These are phyloP conservation scores for Saturnispora bothae DNA, from an alignment of 805 yeast genomes.

Conservation along the genomic window DNA sequence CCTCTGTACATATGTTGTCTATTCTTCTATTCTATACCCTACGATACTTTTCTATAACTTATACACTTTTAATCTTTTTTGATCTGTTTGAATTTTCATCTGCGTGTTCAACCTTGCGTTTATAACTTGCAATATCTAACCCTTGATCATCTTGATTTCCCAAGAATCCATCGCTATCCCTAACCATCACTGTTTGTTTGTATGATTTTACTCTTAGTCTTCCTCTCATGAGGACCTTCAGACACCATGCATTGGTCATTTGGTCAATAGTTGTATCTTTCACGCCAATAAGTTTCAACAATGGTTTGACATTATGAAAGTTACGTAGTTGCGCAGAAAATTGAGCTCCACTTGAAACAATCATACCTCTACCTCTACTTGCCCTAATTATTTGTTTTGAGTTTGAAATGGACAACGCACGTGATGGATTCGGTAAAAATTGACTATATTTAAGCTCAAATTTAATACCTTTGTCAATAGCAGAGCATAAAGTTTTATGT, in stretches of 20 bases:
- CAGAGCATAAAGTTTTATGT: slow-evolving; percentile 78
- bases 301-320: slow-evolving; percentile 54
- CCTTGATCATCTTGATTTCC: slow-evolving; percentile 15
- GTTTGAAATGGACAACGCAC: slow-evolving; percentile 61
- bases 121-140: neutral
- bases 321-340: slow-evolving; percentile 44
- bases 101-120: neutral
- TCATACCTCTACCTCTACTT: slow-evolving; percentile 67
- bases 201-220: slow-evolving; percentile 61
- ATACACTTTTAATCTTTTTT: neutral
- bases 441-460: slow-evolving; percentile 68
- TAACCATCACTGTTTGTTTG: slow-evolving; percentile 60
- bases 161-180: slow-evolving; percentile 33
- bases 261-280: slow-evolving; percentile 49
- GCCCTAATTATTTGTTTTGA: slow-evolving; percentile 69
- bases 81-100: neutral
- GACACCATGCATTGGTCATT: slow-evolving; percentile 50
- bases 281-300: slow-evolving; percentile 62
- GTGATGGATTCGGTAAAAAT: slow-evolving; percentile 30
- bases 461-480: slow-evolving; percentile 69
- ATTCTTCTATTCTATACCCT: no score
- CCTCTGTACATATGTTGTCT: no score
- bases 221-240: slow-evolving; percentile 60
- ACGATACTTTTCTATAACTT: no score
- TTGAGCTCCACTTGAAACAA: slow-evolving; percentile 64